Evolutionary conservation across 208 protist species (phyloP), one percentile per base, ranked within the genome.

Genomic region (Crithidia sp.): DNA sequence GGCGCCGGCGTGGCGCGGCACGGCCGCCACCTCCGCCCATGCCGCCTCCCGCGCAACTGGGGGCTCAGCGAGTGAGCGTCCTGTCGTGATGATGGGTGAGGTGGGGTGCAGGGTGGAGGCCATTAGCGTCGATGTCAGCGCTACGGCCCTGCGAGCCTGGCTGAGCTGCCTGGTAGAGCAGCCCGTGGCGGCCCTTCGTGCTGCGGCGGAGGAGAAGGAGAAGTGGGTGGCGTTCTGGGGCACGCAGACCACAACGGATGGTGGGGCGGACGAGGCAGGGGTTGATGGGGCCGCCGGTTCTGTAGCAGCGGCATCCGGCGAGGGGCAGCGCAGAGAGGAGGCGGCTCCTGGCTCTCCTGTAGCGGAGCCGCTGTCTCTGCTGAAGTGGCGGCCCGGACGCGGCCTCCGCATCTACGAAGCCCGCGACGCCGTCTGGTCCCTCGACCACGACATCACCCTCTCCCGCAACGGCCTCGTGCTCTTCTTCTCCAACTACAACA

Each of bases 401-500:
- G 74, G 74, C 4, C 61, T 79, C 36, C 67, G 74, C 39, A 65
- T 79, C 66, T 58, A 79, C 53, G 67, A 79, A 50, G 61, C 70
- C 9, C 74, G 59, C n/a, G 74, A 69, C 7, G 52, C 67, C 7
- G 40, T 58, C 8, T 79, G 74, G 74, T 14, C 37, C n/a, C 62
- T 79, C 14, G 67, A 79, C 67, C 67, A 79, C 67, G 74, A 79
- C 67, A 67, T 79, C 61, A 79, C 41, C 67, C 74, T 79, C 52
- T 79, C 74, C 17, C 74, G 74, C 43, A 55, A 87, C 17, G 75
- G 85, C 17, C 73, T 80, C 41, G 84, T 95, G 9, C 79, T 95
- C 55, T 59, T 82, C 63, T 95, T 95, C 74, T 82, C 83, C 45
- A 92, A 61, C 79, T 43, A 70, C 3, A 71, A 78, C 19, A 91